These are phyloP conservation scores for Paralagenidium karlingii DNA, from an alignment of 352 stramenopile genomes.

Conservation along the genomic window DNA sequence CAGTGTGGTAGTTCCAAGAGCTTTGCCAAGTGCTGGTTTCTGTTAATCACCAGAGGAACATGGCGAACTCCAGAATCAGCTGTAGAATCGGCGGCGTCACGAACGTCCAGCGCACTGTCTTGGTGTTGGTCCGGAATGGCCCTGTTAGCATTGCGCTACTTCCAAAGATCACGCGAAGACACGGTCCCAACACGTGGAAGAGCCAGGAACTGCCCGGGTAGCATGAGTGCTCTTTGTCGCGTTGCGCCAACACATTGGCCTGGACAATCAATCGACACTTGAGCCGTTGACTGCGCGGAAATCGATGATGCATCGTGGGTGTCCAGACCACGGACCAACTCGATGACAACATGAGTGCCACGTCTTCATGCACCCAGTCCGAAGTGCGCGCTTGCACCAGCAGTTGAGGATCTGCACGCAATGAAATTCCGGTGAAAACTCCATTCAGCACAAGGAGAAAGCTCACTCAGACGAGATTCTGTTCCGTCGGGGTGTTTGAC, in stretches of 20 bases:
- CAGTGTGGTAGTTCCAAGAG: too few relatives aligned
- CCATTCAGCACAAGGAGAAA: not conserved
- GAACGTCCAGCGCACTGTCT: conserved; percentile 21
- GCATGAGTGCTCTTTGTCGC: conserved; percentile 1
- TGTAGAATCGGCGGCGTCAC: conserved; percentile 22
- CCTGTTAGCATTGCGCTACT: not conserved
- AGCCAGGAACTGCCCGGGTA: not conserved
- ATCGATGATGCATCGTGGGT: conserved; percentile 28
- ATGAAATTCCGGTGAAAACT: not conserved
- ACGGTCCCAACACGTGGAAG: conserved; percentile 1
- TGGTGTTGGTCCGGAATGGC: not conserved
- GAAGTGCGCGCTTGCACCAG: conserved; percentile 10
- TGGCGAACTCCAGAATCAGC: conserved; percentile 42
- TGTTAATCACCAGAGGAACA: conserved; percentile 58
- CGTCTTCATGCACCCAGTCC: conserved; percentile 18
- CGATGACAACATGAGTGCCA: conserved; percentile 31
- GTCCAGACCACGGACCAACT: conserved; percentile 49
- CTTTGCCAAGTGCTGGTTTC: too few relatives aligned
- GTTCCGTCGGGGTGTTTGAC: too few relatives aligned
- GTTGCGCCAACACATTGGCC: conserved; percentile 26
- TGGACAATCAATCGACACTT: conserved; percentile 45
- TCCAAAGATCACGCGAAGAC: too few relatives aligned
- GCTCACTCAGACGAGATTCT: not conserved
- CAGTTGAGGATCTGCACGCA: conserved; percentile 10
- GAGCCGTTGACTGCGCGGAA: conserved; percentile 30